Base-by-base conservation (phyloP, 352 stramenopile species). In the Phytopythium helicoides region DNA sequence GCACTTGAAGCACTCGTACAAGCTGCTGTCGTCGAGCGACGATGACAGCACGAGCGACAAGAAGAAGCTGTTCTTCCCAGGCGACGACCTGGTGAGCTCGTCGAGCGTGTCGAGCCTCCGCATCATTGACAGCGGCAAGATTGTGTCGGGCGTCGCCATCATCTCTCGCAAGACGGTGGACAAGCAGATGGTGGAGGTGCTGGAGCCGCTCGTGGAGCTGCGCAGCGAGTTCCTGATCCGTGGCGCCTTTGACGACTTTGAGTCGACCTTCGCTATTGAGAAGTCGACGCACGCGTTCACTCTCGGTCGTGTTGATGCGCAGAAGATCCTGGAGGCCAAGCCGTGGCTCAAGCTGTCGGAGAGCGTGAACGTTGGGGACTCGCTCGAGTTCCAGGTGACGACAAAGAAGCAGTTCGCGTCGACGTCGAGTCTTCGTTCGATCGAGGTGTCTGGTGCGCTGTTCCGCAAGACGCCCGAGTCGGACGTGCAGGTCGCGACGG, bases 221-320 rank as follows among this genome's bases (percentile, higher is more conserved):
- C 72, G 73, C 37, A 92, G 76, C 28, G 83, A 94, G 60, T 96
- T 96, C 51, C 59, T 96, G 23, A 92, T 96, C 50, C 85, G 86
- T 28, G 86, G 84, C 25, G 73, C 68, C 15, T 94, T 92, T 26
- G 50, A 66, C 1, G 83, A 95, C 59, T 93, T 92, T 41, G 58
- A 76, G 39, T 78, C 68, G 33, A 90, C 86, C 0, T 96, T 96
- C 52, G 67, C 73, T 12, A 62, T 82, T 39, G 69, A 83, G 8
- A 64, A 78, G 18, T 67, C 73, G 19, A 60, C 53, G 16, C 57
- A 76, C 21, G 59, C 65, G 42, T 69, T 92, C 23, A 78, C 68
- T 22, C 58, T 73, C 6, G 54, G 38, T 3, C 66, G 63, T 6
- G 26, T 56, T 3, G 64, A 84, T 15, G 75, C 77, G 18, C 62